Conservation (phyloP, 2,329 filamentous ascomycete species). For the Plectosphaerella cucumerina region DNA sequence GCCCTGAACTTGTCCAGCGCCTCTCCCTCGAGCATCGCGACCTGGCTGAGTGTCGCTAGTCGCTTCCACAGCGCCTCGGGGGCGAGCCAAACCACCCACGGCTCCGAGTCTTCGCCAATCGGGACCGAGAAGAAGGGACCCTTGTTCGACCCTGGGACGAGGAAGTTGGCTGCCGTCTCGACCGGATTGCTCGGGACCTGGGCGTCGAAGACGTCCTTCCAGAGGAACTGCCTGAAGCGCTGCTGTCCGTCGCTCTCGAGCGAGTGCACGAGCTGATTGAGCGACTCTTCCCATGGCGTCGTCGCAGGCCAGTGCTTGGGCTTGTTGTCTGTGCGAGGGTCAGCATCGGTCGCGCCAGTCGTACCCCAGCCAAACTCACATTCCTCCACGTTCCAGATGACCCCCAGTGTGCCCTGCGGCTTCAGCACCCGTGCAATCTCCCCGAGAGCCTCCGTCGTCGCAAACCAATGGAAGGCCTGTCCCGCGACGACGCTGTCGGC, state of each 20-base stretch:
- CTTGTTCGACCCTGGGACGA: constrained; percentile 25
- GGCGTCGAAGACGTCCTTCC: constrained; percentile 60
- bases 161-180: constrained; percentile 40
- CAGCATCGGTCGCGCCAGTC: constrained; percentile 9
- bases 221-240: constrained; percentile 61
- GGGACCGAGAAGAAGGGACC: constrained; percentile 55
- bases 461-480: constrained; percentile 65
- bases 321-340: constrained; percentile 52
- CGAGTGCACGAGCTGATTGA: constrained; percentile 55
- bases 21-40: constrained; percentile 53
- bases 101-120: constrained; percentile 50
- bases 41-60: constrained; percentile 63
- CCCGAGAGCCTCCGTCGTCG: constrained; percentile 54
- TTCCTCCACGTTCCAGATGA: constrained; percentile 73
- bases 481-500: constrained; percentile 63
- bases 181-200: constrained; percentile 49
- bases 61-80: constrained; percentile 61
- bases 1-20: constrained; percentile 43
- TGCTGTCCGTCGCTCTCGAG: constrained; percentile 51
- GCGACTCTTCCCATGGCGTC: constrained; percentile 56
- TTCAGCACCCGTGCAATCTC: constrained; percentile 66
- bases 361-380: constrained; percentile 41
- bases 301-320: constrained; percentile 49
- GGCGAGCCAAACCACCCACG: constrained; percentile 54
- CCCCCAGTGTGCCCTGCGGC: constrained; percentile 54